Base-by-base conservation (phyloP, 2,329 filamentous ascomycete genomes). In the Myriosclerotinia scirpicola region DNA sequence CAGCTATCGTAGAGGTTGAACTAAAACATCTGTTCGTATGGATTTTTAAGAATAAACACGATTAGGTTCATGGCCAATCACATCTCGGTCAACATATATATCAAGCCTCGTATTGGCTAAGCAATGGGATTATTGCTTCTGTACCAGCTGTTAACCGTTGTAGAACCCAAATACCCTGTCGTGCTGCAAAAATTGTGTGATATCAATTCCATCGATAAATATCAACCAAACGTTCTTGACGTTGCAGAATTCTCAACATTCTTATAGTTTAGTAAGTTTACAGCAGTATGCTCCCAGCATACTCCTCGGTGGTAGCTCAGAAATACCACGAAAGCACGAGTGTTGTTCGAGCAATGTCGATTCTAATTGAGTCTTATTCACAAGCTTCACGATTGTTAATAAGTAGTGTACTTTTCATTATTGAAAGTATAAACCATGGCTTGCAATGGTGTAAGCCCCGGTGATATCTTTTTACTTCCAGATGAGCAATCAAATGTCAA, bases 341-440 rank as follows among this genome's bases (percentile, higher is more conserved):
- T 2, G 22, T 9, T 46, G 2, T 20, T 34, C 11, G 3, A 53
- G 7, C 0, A n/a, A 5, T 20, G 22, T 1, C 5, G 26, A 34
- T 34, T 34, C 8, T 1, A 26, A 26, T 2, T 8, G 1, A 22
- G 26, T 34, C 7, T 20, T 1, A 1, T 14, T n/a, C 0, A 17
- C 22, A 34, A n/a, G 4, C 2, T 44, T n/a, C 1, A 46, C 5
- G 7, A 58, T 15, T 46, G 7, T 46, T 44, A 15, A 58, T 7
- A 1, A 12, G 17, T 44, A 11, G 14, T 42, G 4, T 20, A 17
- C 12, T 22, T 56, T 11, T 42, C 12, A 20, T 6, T 42, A 8
- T 12, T 11, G 15, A 5, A 56, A 30, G 7, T 44, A 3, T 8
- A 44, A 56, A 42, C 8, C 2, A 5, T 44, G 5, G 0, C 11